Evolutionary conservation across 208 protist genomes (phyloP).

Genomic region (Naegleria gruberi): DNA sequence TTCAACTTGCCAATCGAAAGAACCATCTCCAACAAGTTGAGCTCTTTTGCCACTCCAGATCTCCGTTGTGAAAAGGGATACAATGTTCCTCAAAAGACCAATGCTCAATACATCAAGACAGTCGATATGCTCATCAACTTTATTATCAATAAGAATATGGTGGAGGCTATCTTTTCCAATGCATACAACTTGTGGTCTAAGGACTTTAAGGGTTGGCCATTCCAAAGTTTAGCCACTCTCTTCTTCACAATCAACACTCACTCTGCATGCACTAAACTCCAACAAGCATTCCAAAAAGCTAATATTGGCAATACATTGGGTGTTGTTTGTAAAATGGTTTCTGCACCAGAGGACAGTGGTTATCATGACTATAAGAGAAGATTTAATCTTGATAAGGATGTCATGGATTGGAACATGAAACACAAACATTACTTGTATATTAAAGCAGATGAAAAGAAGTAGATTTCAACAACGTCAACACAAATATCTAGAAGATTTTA

Average conservation of each 20-base stretch:
- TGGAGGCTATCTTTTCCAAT: not conserved
- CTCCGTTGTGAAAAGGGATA: not conserved
- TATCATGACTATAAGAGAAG: not conserved
- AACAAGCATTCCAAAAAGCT: not conserved
- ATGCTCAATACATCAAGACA: not conserved
- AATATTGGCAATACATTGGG: not conserved
- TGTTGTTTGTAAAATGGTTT: not conserved
- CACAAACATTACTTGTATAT: not conserved
- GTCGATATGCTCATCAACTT: not conserved
- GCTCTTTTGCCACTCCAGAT: not conserved
- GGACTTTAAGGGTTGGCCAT: not conserved
- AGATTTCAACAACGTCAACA: no score
- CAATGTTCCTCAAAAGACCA: not conserved
- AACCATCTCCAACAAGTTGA: not conserved
- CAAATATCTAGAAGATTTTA: no score
- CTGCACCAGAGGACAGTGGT: not conserved
- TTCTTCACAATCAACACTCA: not conserved
- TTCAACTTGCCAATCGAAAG: not conserved
- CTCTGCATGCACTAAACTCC: not conserved
- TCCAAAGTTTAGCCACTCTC: not conserved
- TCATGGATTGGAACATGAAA: constrained; percentile 4
- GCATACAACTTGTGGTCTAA: not conserved
- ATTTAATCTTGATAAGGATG: not conserved
- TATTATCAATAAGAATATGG: not conserved
- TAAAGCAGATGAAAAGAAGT: not conserved